These are phyloP conservation scores for Aspergillus glaucus DNA, from an alignment of 2,329 filamentous ascomycete genomes.

Conservation along the genomic window DNA sequence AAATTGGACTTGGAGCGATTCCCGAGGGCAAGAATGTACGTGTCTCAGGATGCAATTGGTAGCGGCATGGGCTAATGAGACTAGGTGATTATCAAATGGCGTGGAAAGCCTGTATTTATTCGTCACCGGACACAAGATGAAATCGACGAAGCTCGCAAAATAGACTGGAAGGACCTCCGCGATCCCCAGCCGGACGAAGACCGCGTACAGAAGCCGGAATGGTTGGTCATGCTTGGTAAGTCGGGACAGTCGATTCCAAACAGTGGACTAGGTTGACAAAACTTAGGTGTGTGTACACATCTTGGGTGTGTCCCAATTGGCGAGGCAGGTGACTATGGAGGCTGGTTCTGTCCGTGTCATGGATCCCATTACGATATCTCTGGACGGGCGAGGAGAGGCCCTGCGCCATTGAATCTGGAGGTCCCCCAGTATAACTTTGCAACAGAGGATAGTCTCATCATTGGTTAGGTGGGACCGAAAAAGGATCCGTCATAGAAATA, in stretches of 20 bases:
- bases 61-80: neutral
- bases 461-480: slow-evolving; percentile 63
- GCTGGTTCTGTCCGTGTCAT: slow-evolving; percentile 99
- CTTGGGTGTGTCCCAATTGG: slow-evolving; percentile 98
- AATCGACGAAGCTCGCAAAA: slow-evolving; percentile 89
- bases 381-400: slow-evolving; percentile 94
- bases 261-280: slow-evolving; percentile 1
- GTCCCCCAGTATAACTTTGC: slow-evolving; percentile 89
- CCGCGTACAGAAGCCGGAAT: slow-evolving; percentile 96
- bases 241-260: slow-evolving; percentile 1
- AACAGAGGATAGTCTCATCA: slow-evolving; percentile 78
- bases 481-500: slow-evolving; percentile 2
- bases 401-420: slow-evolving; percentile 95
- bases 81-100: slow-evolving; percentile 98
- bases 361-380: slow-evolving; percentile 99
- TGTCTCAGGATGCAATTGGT: slow-evolving; percentile 13
- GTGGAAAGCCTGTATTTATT: slow-evolving; percentile 99
- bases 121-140: slow-evolving; percentile 90
- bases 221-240: slow-evolving; percentile 95
- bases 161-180: slow-evolving; percentile 74
- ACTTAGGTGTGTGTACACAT: slow-evolving; percentile 90
- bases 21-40: slow-evolving; percentile 99
- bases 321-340: slow-evolving; percentile 94
- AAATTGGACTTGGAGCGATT: slow-evolving; percentile 86
- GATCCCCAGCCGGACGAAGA: slow-evolving; percentile 88